These are phyloP conservation scores for Teunomyces pallodes DNA, from an alignment of 805 yeast species.

Conservation along the genomic window DNA sequence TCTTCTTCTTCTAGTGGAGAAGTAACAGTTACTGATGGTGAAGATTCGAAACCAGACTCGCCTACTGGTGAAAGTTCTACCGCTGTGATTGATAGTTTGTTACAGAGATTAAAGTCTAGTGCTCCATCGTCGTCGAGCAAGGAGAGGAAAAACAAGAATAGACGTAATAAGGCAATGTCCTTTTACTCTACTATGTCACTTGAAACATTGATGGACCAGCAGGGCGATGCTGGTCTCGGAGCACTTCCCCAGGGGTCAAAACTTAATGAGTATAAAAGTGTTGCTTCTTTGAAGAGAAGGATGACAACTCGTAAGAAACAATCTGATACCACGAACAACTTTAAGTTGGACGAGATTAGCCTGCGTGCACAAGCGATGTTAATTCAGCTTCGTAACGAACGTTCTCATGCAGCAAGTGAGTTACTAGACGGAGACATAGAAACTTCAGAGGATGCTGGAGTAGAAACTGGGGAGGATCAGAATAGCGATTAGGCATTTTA, in stretches of 20 bases:
- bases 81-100: slow-evolving; percentile 31
- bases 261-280: slow-evolving; percentile 35
- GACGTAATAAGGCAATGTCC: slow-evolving; percentile 33
- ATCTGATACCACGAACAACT: slow-evolving; percentile 1
- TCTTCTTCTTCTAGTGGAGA: slow-evolving; percentile 7
- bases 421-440: not conserved
- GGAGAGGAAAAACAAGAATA: slow-evolving; percentile 17
- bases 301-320: slow-evolving; percentile 31
- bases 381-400: slow-evolving; percentile 27
- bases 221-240: not conserved
- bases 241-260: not conserved
- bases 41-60: not conserved
- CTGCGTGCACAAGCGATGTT: slow-evolving; percentile 42
- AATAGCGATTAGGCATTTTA: not conserved
- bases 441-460: not conserved
- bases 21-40: slow-evolving; percentile 10
- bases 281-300: slow-evolving; percentile 34
- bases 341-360: slow-evolving; percentile 26
- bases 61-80: slow-evolving; percentile 12
- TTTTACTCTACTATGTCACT: slow-evolving; percentile 29
- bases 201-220: slow-evolving; percentile 19
- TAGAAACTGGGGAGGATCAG: not conserved
- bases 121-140: slow-evolving; percentile 17
- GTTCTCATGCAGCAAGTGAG: not conserved
- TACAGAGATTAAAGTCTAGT: slow-evolving; percentile 31